Evolutionary conservation across 1,284 basidiomycete species (phyloP), one percentile per base, ranked within the genome.

Genomic region (Austroboletus sp.): DNA sequence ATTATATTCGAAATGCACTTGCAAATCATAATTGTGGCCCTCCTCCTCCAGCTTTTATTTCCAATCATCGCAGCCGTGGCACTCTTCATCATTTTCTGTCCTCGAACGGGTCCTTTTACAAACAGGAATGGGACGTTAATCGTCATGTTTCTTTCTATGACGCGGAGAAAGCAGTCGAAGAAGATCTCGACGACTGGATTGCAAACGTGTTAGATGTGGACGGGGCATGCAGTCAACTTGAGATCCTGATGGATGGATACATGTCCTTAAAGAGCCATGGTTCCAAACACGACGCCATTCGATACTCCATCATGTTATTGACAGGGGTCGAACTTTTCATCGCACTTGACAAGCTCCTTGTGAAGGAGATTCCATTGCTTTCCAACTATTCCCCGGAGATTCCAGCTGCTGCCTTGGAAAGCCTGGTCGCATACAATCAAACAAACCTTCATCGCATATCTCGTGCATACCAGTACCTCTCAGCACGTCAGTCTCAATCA

Each of bases 101-200:
- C 26, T 31, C 17, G 7, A 27, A 51, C 16, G 37, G 32, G 13
- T 4, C 15, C 2, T 54, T 52, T 16, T 52, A 25, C 23, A 9
- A 25, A 25, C 1, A 9, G 23, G 23, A 25, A 6, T 25, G 21
- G 21, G 21, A 21, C 21, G 21, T 21, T 21, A 21, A 21, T 48
- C 30, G 6, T 63, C 21, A 21, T 21, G 21, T 21, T 19, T 53
- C 58, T 6, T 53, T 68, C 2, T 19, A 34, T 34, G 32, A 34
- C 16, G 32, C 17, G 1, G 32, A 34, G 32, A 7, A 19, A 34
- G 16, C 32, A 3, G 9, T 34, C 11, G 32, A 34, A 6, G 15
- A 34, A 16, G 16, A 8, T 8, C 5, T 34, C 10, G 32, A 34
- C 19, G 32, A 17, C 6, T 34, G 32, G 32, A 17, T 17, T 6